Evolutionary conservation across 177 flowering plant species (phyloP).

Genomic region (Vitis hybrid): DNA sequence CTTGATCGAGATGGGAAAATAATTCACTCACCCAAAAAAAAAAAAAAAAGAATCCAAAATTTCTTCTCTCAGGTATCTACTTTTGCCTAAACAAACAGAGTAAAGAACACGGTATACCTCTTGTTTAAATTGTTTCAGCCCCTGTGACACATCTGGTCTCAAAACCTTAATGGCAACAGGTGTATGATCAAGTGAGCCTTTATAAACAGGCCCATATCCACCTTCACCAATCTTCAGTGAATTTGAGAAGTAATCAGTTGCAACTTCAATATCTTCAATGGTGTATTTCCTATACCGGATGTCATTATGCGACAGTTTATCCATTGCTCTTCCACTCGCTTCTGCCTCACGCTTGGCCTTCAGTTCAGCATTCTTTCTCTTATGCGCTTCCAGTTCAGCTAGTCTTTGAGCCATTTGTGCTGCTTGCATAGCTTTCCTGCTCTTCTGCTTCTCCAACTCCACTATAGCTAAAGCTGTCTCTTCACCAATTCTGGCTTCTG

Average conservation of each 20-base stretch:
- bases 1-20: neutral
- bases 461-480: slow-evolving; percentile 28
- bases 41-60: neutral
- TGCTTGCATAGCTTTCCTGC: slow-evolving; percentile 35
- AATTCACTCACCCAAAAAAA: neutral
- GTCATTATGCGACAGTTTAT: slow-evolving; percentile 10
- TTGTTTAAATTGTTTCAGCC: slow-evolving; percentile 67
- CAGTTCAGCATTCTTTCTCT: slow-evolving; percentile 36
- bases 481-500: slow-evolving; percentile 26
- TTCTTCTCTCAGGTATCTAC: neutral
- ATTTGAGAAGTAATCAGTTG: slow-evolving; percentile 53
- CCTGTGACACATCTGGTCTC: slow-evolving; percentile 59
- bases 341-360: slow-evolving; percentile 31
- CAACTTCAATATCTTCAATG: slow-evolving; percentile 58
- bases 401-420: slow-evolving; percentile 31
- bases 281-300: slow-evolving; percentile 45
- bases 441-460: slow-evolving; percentile 38
- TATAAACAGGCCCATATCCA: slow-evolving; percentile 84
- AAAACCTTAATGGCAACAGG: slow-evolving; percentile 71
- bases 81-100: neutral
- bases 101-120: slow-evolving; percentile 45
- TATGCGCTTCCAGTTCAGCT: slow-evolving; percentile 44
- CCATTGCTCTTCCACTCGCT: slow-evolving; percentile 25
- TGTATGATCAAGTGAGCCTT: slow-evolving; percentile 50
- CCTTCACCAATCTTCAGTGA: slow-evolving; percentile 77